phyloP scores from a whole-genome alignment of 1,284 basidiomycete genomes.

The Cryptococcus maquisensis region DNA sequence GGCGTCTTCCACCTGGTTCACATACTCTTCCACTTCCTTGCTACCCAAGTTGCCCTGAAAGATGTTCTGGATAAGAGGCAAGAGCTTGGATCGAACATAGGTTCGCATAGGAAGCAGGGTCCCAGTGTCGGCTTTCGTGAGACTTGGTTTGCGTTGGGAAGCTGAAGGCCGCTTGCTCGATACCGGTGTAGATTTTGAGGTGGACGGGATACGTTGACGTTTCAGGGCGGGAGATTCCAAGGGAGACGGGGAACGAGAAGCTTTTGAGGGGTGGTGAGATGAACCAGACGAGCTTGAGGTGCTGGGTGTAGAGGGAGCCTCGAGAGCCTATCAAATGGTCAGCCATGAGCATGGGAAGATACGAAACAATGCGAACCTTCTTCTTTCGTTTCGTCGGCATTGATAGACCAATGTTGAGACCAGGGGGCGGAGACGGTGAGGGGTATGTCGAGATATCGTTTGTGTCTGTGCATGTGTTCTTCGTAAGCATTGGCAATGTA shows the following conservation, averaged over 20 bases:
- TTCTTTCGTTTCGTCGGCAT: constrained; percentile 8
- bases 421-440: constrained; percentile 32
- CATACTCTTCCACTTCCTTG: constrained; percentile 19
- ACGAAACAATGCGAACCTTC: not conserved
- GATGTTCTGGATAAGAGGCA: constrained; percentile 14
- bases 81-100: constrained; percentile 35
- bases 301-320: not conserved
- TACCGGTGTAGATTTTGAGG: not conserved
- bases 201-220: constrained; percentile 1
- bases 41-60: constrained; percentile 25
- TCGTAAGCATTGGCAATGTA: too few relatives aligned
- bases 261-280: not conserved
- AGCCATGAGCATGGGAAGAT: not conserved
- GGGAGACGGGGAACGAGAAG: not conserved
- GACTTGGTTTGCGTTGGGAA: constrained; percentile 8
- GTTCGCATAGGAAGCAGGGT: constrained; percentile 31
- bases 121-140: not conserved
- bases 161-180: not conserved
- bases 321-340: not conserved
- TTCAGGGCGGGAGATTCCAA: not conserved
- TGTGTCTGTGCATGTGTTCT: constrained; percentile 20
- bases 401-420: constrained; percentile 7
- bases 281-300: not conserved
- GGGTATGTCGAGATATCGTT: constrained; percentile 31
- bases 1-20: constrained; percentile 24